Evolutionary conservation across 371 early-diverging fungal genomes (phyloP).

Genomic region (Rhizopus sp.): DNA sequence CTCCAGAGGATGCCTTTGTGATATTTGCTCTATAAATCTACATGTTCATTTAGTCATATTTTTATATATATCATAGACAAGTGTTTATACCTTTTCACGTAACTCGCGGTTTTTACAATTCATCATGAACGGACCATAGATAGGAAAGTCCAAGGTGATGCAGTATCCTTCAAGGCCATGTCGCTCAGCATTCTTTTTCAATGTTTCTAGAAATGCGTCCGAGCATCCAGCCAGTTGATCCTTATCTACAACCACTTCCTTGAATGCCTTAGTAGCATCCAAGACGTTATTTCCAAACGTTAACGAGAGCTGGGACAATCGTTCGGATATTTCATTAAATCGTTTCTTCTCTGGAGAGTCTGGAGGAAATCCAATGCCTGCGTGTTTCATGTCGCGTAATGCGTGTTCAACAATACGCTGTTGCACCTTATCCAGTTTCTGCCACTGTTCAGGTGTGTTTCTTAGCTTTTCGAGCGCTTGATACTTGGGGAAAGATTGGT

Average conservation of each 20-base stretch:
- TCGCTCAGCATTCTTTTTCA: conserved; percentile 54
- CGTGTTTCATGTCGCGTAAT: conserved; percentile 59
- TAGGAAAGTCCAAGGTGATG: conserved; percentile 63
- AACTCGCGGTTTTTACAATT: conserved; percentile 61
- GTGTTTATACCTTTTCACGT: conserved; percentile 49
- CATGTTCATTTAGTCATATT: no score
- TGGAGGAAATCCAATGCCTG: conserved; percentile 62
- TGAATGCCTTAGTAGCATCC: conserved; percentile 67
- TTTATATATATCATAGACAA: not conserved
- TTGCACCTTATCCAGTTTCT: conserved; percentile 50
- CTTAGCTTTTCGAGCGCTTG: conserved; percentile 55
- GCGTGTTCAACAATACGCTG: conserved; percentile 61
- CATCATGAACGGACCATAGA: conserved; percentile 67
- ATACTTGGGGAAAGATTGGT: conserved; percentile 61
- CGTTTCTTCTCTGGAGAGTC: conserved; percentile 54
- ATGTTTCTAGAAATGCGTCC: conserved; percentile 44
- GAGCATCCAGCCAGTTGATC: conserved; percentile 58
- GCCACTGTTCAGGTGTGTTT: conserved; percentile 38
- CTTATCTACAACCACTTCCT: conserved; percentile 47
- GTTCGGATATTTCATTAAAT: conserved; percentile 61
- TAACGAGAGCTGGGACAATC: conserved; percentile 56
- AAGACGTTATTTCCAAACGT: conserved; percentile 62
- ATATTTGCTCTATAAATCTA: conserved; percentile 61
- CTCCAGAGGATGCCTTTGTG: conserved; percentile 57
- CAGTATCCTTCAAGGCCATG: conserved; percentile 55